Evolutionary conservation across 177 flowering plant species (phyloP).

Genomic region (Vitis hybrid): DNA sequence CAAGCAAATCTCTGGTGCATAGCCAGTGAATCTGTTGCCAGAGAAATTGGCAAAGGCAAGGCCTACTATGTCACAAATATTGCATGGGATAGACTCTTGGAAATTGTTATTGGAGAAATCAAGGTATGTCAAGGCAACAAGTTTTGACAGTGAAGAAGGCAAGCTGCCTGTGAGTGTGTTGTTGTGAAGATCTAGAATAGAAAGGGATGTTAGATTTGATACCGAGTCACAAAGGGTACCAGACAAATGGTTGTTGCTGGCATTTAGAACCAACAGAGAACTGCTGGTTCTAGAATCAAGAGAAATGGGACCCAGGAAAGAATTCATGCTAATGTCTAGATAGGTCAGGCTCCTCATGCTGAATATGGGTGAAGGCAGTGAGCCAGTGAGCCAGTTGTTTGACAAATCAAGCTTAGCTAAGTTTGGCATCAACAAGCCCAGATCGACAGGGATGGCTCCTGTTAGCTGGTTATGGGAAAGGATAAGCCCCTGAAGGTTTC

Average conservation of each 20-base stretch:
- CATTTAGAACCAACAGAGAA: constrained; percentile 48
- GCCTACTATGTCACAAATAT: constrained; percentile 44
- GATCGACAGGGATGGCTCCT: constrained; percentile 43
- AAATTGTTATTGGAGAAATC: constrained; percentile 54
- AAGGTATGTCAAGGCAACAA: constrained; percentile 47
- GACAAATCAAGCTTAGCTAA: constrained; percentile 54
- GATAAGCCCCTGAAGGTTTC: constrained; percentile 57
- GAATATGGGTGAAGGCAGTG: constrained; percentile 44
- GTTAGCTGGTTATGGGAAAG: constrained; percentile 50
- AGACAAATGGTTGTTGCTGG: constrained; percentile 46
- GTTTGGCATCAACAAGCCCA: constrained; percentile 39
- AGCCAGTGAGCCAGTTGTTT: constrained; percentile 38
- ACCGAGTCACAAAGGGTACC: constrained; percentile 36
- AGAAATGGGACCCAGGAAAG: constrained; percentile 42
- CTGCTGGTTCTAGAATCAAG: constrained; percentile 16
- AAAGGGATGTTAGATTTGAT: constrained; percentile 44
- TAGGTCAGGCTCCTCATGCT: constrained; percentile 37
- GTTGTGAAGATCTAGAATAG: constrained; percentile 59
- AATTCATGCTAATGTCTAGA: constrained; percentile 51
- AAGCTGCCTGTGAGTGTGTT: constrained; percentile 47
- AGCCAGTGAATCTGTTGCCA: constrained; percentile 43
- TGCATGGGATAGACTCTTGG: constrained; percentile 37
- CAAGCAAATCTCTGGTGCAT: constrained; percentile 37
- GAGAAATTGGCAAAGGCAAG: constrained; percentile 43
- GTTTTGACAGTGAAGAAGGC: constrained; percentile 38